Evolutionary conservation across 2,329 filamentous ascomycete genomes (phyloP).

Genomic region (Fusarium odoratissimum): DNA sequence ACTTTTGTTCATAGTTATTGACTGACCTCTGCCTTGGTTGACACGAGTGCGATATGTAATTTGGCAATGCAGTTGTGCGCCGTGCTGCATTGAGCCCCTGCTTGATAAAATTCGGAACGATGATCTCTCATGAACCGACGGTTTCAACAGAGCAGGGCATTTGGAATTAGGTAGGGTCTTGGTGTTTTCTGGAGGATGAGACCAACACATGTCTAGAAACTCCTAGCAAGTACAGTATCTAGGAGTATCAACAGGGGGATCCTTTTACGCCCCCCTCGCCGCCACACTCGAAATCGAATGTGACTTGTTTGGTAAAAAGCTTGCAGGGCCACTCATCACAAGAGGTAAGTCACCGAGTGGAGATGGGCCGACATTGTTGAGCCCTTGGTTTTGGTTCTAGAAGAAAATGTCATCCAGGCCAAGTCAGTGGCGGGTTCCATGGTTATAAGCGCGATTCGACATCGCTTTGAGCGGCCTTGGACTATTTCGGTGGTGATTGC

Average conservation of each 20-base stretch:
- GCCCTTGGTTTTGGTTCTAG: neutral
- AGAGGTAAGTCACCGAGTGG: neutral
- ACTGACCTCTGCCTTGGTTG: neutral
- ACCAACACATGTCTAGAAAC: neutral
- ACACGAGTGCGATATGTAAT: neutral
- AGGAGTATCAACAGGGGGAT: neutral
- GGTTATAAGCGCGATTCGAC: neutral
- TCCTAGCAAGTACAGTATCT: neutral
- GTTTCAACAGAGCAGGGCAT: conserved; percentile 2
- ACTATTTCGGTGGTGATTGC: conserved; percentile 11
- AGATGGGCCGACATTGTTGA: conserved; percentile 2
- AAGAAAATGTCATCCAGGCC: conserved; percentile 6
- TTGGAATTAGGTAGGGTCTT: neutral
- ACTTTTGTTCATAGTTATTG: neutral
- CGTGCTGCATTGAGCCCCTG: conserved; percentile 6
- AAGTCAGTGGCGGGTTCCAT: neutral
- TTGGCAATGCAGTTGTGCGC: neutral
- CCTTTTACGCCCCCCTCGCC: conserved; percentile 4
- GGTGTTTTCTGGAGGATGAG: conserved; percentile 6
- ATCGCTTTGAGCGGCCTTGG: neutral
- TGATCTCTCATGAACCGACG: conserved; percentile 13
- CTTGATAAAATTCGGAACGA: conserved; percentile 7
- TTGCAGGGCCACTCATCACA: neutral
- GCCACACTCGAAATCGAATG: conserved; percentile 4
- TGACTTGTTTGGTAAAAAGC: neutral